Evolutionary conservation across 495 filamentous ascomycete genomes (phyloP).

Genomic region (Aspergillus avenaceus): DNA sequence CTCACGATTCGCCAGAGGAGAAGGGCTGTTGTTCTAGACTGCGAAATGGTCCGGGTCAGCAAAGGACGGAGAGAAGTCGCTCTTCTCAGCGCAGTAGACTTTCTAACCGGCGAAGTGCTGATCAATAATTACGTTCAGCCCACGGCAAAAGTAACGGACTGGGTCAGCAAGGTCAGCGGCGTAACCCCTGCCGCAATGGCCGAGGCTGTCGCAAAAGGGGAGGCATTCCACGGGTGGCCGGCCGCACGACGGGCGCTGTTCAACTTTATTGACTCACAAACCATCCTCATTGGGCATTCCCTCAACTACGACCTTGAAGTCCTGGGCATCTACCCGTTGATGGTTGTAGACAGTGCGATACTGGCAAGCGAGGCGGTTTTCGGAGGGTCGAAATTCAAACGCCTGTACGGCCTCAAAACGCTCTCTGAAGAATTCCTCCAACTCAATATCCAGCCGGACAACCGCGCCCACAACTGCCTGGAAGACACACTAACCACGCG

Average conservation of each 20-base stretch:
- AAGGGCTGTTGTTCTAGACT: slow-evolving; percentile 27
- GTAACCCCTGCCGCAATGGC: slow-evolving; percentile 26
- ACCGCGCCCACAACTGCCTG: slow-evolving; percentile 31
- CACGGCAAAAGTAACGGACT: slow-evolving; percentile 24
- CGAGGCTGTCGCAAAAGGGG: slow-evolving; percentile 22
- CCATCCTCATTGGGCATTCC: slow-evolving; percentile 44
- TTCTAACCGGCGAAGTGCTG: slow-evolving; percentile 43
- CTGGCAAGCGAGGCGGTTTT: slow-evolving; percentile 24
- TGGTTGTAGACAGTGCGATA: slow-evolving; percentile 36
- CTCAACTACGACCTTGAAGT: slow-evolving; percentile 40
- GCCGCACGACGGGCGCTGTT: slow-evolving; percentile 36
- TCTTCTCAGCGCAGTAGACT: slow-evolving; percentile 38
- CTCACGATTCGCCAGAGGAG: slow-evolving; percentile 1
- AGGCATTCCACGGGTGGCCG: slow-evolving; percentile 35
- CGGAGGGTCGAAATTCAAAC: not conserved
- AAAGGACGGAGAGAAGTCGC: slow-evolving; percentile 13
- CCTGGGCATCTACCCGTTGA: slow-evolving; percentile 37
- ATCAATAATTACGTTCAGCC: slow-evolving; percentile 40
- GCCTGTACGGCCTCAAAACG: slow-evolving; percentile 27
- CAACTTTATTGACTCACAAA: slow-evolving; percentile 33
- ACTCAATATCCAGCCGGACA: slow-evolving; percentile 27
- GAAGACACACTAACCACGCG: slow-evolving; percentile 39
- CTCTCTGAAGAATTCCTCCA: slow-evolving; percentile 25
- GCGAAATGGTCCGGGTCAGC: slow-evolving; percentile 29
- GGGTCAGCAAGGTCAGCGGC: slow-evolving; percentile 35